Evolutionary conservation across 139 green algal species (phyloP), one percentile per base, ranked within the genome.

Genomic region (Chlorella sp.): DNA sequence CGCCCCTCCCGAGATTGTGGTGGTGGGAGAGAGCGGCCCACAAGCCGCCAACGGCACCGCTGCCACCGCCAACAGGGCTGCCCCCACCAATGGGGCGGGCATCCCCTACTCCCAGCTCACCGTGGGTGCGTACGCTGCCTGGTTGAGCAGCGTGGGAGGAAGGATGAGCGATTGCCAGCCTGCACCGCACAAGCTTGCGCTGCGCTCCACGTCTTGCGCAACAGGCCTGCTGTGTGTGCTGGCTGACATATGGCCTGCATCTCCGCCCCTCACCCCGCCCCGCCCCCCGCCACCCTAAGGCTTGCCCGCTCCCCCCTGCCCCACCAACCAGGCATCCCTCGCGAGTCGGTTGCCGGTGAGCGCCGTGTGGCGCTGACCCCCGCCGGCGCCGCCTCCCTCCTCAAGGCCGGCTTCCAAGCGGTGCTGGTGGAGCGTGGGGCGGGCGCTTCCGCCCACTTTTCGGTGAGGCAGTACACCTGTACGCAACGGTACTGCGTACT

Each of bases 401-500:
- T 93, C n/a, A 97, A 98, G 88, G 89, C 87, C 1, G 97, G 97
- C 32, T 98, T 98, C 89, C 94, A 95, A 60, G 86, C 89, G 24
- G 92, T 98, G 14, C 24, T 94, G 2, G 93, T 99, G 1, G 92
- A 98, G 90, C 83, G 69, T 14, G 95, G 95, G 32, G 97, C 97
- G 18, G 97, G 97, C 81, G 89, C 91, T 16, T 77, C 75, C 0
- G 90, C 96, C 24, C 92, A 96, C 61, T 98, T 98, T 88, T 93
- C 88, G 69, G 95, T 97, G 57, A 85, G 64, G 92, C 7, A 5
- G 32, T 80, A 57, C 48, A 57, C 48, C 5, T 57, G 48, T 57
- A 57, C 48, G n/a, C n/a, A n/a, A n/a, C n/a, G n/a, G n/a, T n/a
- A n/a, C 9, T 57, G 48, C 9, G 48, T 57, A 57, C 48, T 57